phyloP scores from a whole-genome alignment of 2,329 filamentous ascomycete genomes.

The Fusarium newnesense region DNA sequence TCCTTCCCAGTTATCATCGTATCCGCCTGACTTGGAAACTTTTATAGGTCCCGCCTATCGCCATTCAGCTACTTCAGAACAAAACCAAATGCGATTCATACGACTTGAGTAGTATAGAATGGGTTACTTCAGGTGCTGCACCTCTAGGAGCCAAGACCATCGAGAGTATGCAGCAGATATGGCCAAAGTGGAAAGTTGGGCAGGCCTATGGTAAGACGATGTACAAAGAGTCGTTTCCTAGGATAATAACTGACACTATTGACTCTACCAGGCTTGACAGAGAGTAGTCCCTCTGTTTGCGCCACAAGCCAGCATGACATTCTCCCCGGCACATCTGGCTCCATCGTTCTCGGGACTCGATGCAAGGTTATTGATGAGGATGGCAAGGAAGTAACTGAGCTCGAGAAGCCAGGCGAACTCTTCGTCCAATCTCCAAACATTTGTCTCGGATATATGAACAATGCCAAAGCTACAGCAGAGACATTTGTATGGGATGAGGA shows the following conservation, averaged over 20 bases:
- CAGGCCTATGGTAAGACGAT: background rate
- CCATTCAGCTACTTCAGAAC: background rate
- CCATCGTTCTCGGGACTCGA: background rate
- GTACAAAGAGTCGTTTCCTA: too few relatives aligned
- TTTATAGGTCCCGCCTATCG: background rate
- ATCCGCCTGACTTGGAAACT: fast-evolving
- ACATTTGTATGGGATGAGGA: background rate
- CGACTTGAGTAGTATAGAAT: background rate
- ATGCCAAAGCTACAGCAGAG: background rate
- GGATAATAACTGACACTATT: background rate
- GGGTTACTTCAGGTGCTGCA: background rate
- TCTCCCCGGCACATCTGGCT: background rate
- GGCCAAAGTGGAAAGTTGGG: background rate
- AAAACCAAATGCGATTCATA: background rate
- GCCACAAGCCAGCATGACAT: background rate
- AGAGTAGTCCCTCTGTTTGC: background rate
- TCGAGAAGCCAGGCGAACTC: background rate
- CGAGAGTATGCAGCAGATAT: background rate
- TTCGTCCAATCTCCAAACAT: background rate
- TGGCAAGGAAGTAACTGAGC: background rate
- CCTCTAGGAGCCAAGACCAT: background rate
- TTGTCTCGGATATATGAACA: background rate
- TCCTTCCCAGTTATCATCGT: background rate
- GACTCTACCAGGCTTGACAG: background rate
- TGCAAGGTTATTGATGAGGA: background rate